Conservation (phyloP, 257 asterid genomes). For the Jacaranda copaia region DNA sequence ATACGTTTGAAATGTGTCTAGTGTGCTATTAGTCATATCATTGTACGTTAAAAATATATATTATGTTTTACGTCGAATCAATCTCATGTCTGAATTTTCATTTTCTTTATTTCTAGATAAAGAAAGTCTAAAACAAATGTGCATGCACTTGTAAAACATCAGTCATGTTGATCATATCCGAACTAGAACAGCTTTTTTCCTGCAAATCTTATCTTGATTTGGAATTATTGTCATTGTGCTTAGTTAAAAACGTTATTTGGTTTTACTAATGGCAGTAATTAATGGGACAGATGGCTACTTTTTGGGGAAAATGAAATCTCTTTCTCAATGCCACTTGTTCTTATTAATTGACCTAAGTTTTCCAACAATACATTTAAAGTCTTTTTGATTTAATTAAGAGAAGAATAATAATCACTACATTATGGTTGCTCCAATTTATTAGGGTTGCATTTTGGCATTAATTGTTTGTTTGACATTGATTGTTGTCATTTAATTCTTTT, state of each 20-base stretch:
- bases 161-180: too few species aligned
- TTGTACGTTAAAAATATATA: too few species aligned
- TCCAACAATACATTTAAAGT: neutral
- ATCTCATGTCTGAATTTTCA: too few species aligned
- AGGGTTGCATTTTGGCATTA: conserved; percentile 26
- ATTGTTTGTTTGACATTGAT: conserved; percentile 29
- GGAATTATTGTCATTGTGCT: conserved; percentile 21
- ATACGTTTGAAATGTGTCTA: too few species aligned
- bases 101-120: too few species aligned
- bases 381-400: neutral
- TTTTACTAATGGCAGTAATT: neutral
- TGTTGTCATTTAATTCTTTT: conserved; percentile 22
- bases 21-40: too few species aligned
- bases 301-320: conserved; percentile 21
- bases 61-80: too few species aligned
- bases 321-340: conserved; percentile 19
- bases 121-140: too few species aligned
- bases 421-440: conserved; percentile 28
- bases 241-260: neutral
- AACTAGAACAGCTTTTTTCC: too few species aligned
- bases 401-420: conserved; percentile 20
- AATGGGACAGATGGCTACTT: conserved; percentile 31
- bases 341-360: conserved; percentile 22
- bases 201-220: neutral
- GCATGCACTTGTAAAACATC: too few species aligned